Evolutionary conservation across 2,329 filamentous ascomycete species (phyloP).

Genomic region (Penicillium sp.): DNA sequence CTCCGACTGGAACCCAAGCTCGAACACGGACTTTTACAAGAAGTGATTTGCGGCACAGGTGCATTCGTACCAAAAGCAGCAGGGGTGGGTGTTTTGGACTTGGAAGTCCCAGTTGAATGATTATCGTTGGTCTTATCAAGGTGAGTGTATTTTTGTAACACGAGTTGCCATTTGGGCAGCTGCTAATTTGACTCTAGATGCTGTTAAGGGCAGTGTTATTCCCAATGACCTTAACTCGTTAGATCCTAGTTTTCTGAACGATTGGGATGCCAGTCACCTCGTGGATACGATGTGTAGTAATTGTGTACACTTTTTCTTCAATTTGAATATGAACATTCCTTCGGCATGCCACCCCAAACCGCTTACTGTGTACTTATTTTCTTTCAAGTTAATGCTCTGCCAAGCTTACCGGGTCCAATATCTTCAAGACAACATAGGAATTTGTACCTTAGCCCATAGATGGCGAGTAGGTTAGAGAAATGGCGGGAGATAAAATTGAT

Average conservation of each 20-base stretch:
- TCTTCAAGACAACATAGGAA: neutral
- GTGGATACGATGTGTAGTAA: neutral
- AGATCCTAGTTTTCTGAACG: neutral
- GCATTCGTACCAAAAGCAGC: constrained; percentile 59
- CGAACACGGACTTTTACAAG: constrained; percentile 59
- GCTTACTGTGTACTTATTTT: neutral
- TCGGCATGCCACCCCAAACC: neutral
- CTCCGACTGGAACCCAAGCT: constrained; percentile 51
- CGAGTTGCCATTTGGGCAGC: neutral
- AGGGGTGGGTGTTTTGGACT: constrained; percentile 65
- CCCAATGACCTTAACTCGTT: neutral
- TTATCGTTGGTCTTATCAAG: constrained; percentile 40
- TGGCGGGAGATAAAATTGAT: neutral
- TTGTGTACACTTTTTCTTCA: neutral
- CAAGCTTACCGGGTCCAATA: neutral
- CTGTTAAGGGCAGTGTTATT: constrained; percentile 7
- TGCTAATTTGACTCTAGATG: neutral
- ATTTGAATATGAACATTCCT: neutral
- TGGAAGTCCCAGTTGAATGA: constrained; percentile 61
- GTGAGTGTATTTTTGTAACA: constrained; percentile 17
- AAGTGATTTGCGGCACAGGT: constrained; percentile 65
- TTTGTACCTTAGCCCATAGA: neutral
- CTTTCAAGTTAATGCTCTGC: neutral
- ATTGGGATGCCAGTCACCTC: too few relatives aligned
- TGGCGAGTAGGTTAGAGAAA: neutral